Evolutionary conservation across 805 yeast species (phyloP).

Genomic region (Saccharomycopsis malanga): DNA sequence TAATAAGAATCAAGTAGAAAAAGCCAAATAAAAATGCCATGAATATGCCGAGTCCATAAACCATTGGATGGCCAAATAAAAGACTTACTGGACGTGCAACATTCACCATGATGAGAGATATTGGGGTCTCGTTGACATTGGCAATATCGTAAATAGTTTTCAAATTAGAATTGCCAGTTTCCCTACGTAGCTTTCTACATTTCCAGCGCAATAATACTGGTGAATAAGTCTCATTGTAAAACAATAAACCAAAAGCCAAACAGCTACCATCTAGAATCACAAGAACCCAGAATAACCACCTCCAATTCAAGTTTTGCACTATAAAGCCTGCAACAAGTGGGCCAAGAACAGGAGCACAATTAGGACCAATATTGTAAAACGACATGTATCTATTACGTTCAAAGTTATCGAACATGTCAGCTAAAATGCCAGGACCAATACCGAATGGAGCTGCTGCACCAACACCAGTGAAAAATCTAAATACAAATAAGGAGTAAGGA

Average conservation of each 20-base stretch:
- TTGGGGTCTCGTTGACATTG: slow-evolving; percentile 26
- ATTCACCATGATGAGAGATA: slow-evolving; percentile 25
- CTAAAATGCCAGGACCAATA: slow-evolving; percentile 62
- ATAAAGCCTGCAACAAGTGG: slow-evolving; percentile 54
- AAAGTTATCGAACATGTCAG: slow-evolving; percentile 49
- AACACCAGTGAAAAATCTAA: slow-evolving; percentile 58
- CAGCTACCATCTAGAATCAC: slow-evolving; percentile 47
- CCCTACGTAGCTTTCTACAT: slow-evolving; percentile 41
- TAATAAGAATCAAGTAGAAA: slow-evolving; percentile 54
- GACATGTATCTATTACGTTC: slow-evolving; percentile 52
- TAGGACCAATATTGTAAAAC: slow-evolving; percentile 42
- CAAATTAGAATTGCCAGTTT: slow-evolving; percentile 46
- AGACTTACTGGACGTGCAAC: slow-evolving; percentile 48
- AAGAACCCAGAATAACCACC: slow-evolving; percentile 57
- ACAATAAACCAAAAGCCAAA: slow-evolving; percentile 36
- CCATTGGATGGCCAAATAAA: slow-evolving; percentile 53
- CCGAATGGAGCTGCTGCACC: slow-evolving; percentile 63
- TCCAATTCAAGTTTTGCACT: slow-evolving; percentile 46
- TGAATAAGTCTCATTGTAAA: slow-evolving; percentile 52
- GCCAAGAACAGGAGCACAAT: slow-evolving; percentile 54
- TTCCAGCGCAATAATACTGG: slow-evolving; percentile 44
- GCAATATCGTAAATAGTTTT: slow-evolving; percentile 59
- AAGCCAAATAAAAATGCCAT: slow-evolving; percentile 64
- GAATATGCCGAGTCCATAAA: slow-evolving; percentile 52
- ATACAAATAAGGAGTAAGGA: slow-evolving; percentile 49